A percentile compares a stretch with the other conserved stretches of the same genome.
These are phyloP conservation scores for Epichloe sp. DNA, from an alignment of 2,329 filamentous ascomycete genomes.

Conservation along the genomic window DNA sequence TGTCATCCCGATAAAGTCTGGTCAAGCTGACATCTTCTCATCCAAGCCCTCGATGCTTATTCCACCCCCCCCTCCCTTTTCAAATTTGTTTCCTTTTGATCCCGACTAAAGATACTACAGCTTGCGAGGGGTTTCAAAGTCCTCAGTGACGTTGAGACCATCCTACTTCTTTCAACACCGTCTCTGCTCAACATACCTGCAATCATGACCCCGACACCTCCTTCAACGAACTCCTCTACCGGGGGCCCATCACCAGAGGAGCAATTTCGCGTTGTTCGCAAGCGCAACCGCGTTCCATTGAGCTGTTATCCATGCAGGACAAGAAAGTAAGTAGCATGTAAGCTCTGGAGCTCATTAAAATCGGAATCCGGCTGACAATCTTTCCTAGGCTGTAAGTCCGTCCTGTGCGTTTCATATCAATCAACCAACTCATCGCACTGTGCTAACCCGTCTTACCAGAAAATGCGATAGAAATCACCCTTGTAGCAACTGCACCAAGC, in stretches of 20 bases:
- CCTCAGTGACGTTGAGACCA: background rate
- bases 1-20: no score
- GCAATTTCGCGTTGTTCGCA: constrained; percentile 77
- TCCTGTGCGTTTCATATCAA: background rate
- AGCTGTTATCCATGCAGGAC: constrained; percentile 86
- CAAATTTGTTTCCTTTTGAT: no score
- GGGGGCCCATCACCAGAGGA: constrained; percentile 70
- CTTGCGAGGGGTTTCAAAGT: background rate
- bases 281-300: constrained; percentile 80
- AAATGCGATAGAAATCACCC: constrained; percentile 90
- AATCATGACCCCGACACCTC: constrained; percentile 64
- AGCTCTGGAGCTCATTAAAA: background rate
- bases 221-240: constrained; percentile 65
- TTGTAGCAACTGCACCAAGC: constrained; percentile 89
- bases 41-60: background rate
- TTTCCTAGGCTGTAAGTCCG: constrained; percentile 24
- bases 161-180: background rate
- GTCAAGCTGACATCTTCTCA: background rate
- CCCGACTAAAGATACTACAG: no score
- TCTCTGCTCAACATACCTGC: background rate
- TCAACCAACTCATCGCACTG: background rate
- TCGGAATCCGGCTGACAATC: constrained; percentile 3
- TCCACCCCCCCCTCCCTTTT: background rate
- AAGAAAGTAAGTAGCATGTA: constrained; percentile 53
- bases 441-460: constrained; percentile 28